Base-by-base conservation (phyloP, 208 protist species). In the Wallacemonas sp. region DNA sequence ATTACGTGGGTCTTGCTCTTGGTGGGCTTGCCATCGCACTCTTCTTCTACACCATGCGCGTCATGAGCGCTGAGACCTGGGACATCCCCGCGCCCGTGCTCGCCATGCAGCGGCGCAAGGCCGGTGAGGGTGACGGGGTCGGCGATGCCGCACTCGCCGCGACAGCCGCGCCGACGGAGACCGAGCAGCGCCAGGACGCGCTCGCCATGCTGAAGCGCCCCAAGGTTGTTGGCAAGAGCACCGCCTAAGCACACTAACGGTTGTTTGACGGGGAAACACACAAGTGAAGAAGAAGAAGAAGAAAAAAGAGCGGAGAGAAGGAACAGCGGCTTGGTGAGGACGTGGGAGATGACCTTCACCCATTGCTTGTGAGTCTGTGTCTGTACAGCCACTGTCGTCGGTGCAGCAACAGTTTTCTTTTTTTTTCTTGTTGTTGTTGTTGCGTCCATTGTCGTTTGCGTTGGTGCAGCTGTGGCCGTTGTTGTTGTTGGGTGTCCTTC, bases 61-160 rank as follows among this genome's bases (percentile, higher is more conserved):
- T 91, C 33, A 92, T 95, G 71, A 68, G 86, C 6, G 53, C 66
- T 3, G 86, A 95, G 77, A 93, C 85, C 71, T 92, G 89, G 89
- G 89, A 92, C 37, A 93, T 95, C 48, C 86, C 89, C 0, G 80
- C 89, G 17, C 89, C 89, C 29, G 83, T 92, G 44, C 64, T 94
- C 26, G 79, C 76, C 46, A 79, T 84, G 36, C 87, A 93, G 69
- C 81, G 84, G 17, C 83, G 73, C 68, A 81, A 82, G 72, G 53
- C 21, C 9, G 63, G 37, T 3, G 21, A 38, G 6, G 76, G 33
- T 26, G 61, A 66, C n/a, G 50, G 41, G 29, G 44, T 27, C 5
- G 53, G 19, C 13, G 37, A 22, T 10, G 65, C 48, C 1, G 65
- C 27, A 17, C 44, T 5, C 1, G 63, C 32, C 12, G 62, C 70